phyloP scores from a whole-genome alignment of 2,329 filamentous ascomycete genomes.

The Coniella lustricola region DNA sequence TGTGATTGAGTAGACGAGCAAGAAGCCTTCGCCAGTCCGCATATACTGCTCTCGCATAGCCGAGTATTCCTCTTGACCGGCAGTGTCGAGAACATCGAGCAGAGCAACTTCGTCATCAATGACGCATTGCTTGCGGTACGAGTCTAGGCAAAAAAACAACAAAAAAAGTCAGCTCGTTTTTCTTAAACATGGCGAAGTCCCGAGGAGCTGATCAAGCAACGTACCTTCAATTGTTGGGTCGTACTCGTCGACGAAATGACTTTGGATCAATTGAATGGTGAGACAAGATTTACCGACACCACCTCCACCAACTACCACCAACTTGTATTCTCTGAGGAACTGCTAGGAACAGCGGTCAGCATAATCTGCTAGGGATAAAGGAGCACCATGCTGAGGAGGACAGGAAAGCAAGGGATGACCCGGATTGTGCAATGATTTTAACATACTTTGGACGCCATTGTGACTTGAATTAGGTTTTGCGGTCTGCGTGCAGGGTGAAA shows the following conservation, averaged over 20 bases:
- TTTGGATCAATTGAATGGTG: conserved; percentile 93
- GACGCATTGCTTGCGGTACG: conserved; percentile 98
- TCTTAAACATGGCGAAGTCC: background rate
- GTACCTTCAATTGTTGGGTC: conserved; percentile 98
- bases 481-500: conserved; percentile 10
- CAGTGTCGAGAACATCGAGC: conserved; percentile 95
- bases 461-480: conserved; percentile 11
- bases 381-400: conserved; percentile 13
- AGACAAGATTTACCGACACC: conserved; percentile 98
- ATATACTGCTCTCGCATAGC: conserved; percentile 99
- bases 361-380: background rate
- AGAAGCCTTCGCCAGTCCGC: conserved; percentile 95
- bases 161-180: conserved; percentile 8
- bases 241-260: conserved; percentile 98
- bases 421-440: background rate
- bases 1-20: conserved; percentile 97
- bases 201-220: conserved; percentile 24
- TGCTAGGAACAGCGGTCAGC: conserved; percentile 28
- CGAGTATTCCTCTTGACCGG: conserved; percentile 97
- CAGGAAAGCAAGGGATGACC: background rate
- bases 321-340: conserved; percentile 88
- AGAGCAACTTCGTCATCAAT: conserved; percentile 98
- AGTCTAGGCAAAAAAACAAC: conserved; percentile 65
- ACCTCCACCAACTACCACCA: conserved; percentile 95
- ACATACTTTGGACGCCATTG: conserved; percentile 36